Evolutionary conservation across 306 rosid species (phyloP), one percentile per base, ranked within the genome.

Genomic region (Castanea sativa): DNA sequence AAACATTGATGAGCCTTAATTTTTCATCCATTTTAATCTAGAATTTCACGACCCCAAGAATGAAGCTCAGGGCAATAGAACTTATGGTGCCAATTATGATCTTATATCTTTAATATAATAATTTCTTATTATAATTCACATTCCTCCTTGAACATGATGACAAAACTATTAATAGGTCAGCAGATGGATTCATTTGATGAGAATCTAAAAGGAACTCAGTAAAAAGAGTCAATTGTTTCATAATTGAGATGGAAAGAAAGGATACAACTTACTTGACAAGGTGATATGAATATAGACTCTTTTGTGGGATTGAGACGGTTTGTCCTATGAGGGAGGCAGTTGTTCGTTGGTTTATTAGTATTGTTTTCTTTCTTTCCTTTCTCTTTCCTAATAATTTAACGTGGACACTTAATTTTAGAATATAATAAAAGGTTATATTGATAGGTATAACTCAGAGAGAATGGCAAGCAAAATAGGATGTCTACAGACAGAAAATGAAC

Each of bases 181-280:
- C 74, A 23, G 29, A 43, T 43, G 74, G 20, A 38, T 78, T 58
- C 49, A 57, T 55, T 57, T 74, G 41, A 38, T 56, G 41, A 41
- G 58, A 21, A 78, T 23, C 75, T 69, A 12, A 21, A 41, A 30
- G 51, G 51, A 38, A 9, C 12, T 13, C 23, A 20, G 33, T 5
- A 45, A 77, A 67, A 9, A 69, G 45, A 19, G 71, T 61, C 35
- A 35, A 1, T 69, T 6, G 43, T 74, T 43, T 68, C 67, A 70
- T 73, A 78, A 57, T 27, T 74, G 45, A 65, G 52, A 51, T 60
- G 63, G 60, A 49, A 33, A 78, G 64, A 38, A 55, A 20, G 38
- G 59, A 73, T 57, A 80, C 80, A 68, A 68, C 15, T 72, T 38
- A 60, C 63, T 52, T 53, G 79, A 73, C 79, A 83, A 18, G 83